Evolutionary conservation across 371 early-diverging fungal species (phyloP), one percentile per base, ranked within the genome.

Genomic region (Mucor circinelloides): DNA sequence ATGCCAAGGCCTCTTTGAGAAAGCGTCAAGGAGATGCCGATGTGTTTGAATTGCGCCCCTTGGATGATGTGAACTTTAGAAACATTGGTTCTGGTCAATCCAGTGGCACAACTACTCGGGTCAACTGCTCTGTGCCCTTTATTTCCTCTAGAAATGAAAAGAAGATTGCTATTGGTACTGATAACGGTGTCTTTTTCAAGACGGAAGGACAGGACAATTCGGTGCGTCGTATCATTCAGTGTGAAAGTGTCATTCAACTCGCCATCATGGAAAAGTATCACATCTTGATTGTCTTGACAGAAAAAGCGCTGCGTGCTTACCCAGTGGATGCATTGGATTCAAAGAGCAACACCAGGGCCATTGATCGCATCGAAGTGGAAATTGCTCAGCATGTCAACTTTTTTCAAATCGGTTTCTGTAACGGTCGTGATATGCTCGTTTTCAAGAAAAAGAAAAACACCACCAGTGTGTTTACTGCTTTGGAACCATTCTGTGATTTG

Each of bases 151-250:
- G 58, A 27, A 56, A 64, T 25, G 82, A 90, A 63, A 84, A 77
- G 15, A 82, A 88, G 58, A 81, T 93, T 44, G 90, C 89, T 3
- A 87, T 96, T 42, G 97, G 95, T 55, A 94, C 96, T 1, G 96
- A 96, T 59, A 75, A 79, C 5, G 97, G 96, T 27, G 85, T 97
- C 6, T 95, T 86, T 70, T 84, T 81, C 42, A 79, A 78, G 36
- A 71, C 76, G n/a, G 74, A 76, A 19, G 71, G 73, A 25, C 19
- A 70, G 60, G 58, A 72, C 19, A 50, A 64, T 50, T 30, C 67
- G 12, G 66, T 75, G 5, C 78, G 77, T 62, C 72, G 76, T 31
- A 77, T 79, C 2, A 61, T 84, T 40, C 61, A 72, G 23, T 79
- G 76, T 25, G 80, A 78, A 12, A 78, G 78, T 67, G 84, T 84